Percentiles rank a stretch among this genome's conserved stretches.
Conservation (phyloP, 306 rosid genomes). For the Clitoria ternatea region DNA sequence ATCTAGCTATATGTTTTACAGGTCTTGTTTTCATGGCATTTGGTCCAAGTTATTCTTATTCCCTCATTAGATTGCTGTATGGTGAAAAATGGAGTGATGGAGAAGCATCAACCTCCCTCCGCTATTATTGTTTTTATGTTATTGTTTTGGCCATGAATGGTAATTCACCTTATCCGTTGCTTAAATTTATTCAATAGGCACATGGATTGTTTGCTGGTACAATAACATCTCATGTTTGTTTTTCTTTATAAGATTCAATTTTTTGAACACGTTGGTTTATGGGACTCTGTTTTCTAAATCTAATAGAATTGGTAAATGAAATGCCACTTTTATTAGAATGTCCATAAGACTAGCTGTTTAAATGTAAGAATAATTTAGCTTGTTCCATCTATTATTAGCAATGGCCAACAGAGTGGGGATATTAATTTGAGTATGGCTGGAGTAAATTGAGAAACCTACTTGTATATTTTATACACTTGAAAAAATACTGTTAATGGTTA, state of each 20-base stretch:
- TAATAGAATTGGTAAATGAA: background rate
- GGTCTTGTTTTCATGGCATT: constrained; percentile 90
- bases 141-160: constrained; percentile 96
- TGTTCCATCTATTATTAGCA: background rate
- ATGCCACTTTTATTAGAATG: background rate
- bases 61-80: constrained; percentile 82
- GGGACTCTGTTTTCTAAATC: constrained; percentile 4
- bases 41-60: constrained; percentile 92
- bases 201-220: background rate
- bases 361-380: background rate
- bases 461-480: constrained; percentile 1
- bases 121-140: constrained; percentile 74
- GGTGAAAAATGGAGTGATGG: constrained; percentile 96
- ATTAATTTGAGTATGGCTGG: background rate
- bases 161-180: constrained; percentile 23
- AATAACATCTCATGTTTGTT: constrained; percentile 2
- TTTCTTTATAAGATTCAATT: background rate
- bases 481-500: background rate
- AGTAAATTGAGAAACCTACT: background rate
- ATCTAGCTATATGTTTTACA: constrained; percentile 36
- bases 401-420: background rate
- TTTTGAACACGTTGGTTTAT: background rate
- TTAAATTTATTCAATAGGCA: background rate
- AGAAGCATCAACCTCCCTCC: constrained; percentile 85
- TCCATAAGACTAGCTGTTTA: background rate